Percentiles rank a stretch among this genome's conserved stretches.
These are phyloP conservation scores for Solanum hybrid DNA, from an alignment of 305 asterid genomes.

Conservation along the genomic window DNA sequence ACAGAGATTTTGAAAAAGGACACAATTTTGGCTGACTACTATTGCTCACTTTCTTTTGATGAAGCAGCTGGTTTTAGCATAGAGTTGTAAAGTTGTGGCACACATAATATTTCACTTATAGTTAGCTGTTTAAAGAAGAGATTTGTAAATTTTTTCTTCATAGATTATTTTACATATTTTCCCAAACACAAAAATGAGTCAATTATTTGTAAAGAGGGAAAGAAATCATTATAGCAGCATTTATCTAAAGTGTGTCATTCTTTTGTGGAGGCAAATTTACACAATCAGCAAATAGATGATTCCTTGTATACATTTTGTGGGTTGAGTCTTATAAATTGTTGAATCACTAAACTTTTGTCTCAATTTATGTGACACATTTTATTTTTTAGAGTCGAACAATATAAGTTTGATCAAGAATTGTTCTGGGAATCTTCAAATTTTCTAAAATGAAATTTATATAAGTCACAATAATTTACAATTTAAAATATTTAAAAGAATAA, in stretches of 20 bases:
- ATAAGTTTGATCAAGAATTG: not conserved
- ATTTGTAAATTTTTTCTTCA: conserved; percentile 3
- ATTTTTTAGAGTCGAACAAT: no score
- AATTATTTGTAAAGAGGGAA: conserved; percentile 11
- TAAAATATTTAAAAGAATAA: no score
- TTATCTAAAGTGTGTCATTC: conserved; percentile 7
- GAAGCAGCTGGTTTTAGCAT: conserved; percentile 4
- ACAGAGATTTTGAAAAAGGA: not conserved
- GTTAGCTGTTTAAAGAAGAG: conserved; percentile 10
- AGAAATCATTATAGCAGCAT: conserved; percentile 14
- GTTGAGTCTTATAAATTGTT: not conserved
- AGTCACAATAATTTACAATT: no score
- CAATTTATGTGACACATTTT: not conserved
- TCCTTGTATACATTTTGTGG: not conserved
- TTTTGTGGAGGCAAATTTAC: conserved; percentile 3
- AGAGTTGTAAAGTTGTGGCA: conserved; percentile 1
- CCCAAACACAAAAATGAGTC: not conserved
- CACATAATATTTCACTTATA: not conserved
- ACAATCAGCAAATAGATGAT: not conserved
- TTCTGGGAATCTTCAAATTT: no score
- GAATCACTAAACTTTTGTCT: not conserved
- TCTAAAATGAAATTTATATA: no score
- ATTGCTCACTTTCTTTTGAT: not conserved
- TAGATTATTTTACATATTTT: not conserved
- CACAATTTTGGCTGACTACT: conserved; percentile 12